Conservation (phyloP, 2,329 filamentous ascomycete species). For the Fusarium hainanense region DNA sequence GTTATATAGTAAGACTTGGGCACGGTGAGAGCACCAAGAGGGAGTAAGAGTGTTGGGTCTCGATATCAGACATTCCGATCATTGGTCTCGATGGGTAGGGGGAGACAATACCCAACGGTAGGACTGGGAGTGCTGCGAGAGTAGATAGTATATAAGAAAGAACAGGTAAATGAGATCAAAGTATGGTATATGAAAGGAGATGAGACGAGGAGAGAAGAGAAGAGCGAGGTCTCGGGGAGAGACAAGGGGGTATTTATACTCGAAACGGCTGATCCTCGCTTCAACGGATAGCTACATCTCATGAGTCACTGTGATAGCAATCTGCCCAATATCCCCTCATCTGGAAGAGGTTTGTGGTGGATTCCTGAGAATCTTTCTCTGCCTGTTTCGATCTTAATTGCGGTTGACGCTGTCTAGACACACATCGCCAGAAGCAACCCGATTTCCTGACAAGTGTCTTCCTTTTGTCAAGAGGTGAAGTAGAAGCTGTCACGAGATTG, state of each 20-base stretch:
- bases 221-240: not conserved
- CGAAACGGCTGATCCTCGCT: too few species aligned
- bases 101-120: too few species aligned
- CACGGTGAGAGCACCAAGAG: too few species aligned
- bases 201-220: not conserved
- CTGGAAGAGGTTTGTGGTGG: not conserved
- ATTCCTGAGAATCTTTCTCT: not conserved
- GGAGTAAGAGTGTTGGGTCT: too few species aligned
- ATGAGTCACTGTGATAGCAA: not conserved
- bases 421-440: not conserved
- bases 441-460: not conserved
- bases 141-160: not conserved
- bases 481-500: not conserved
- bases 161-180: not conserved
- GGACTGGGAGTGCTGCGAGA: rapidly evolving
- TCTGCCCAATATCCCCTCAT: not conserved
- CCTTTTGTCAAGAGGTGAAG: too few species aligned
- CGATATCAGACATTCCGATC: too few species aligned
- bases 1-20: too few species aligned
- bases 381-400: too few species aligned
- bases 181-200: not conserved
- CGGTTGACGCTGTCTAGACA: not conserved
- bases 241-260: not conserved
- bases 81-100: too few species aligned
- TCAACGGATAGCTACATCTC: not conserved